A percentile compares a stretch with the other conserved stretches of the same genome.
These are phyloP conservation scores for Penicillium soppii DNA, from an alignment of 495 filamentous ascomycete genomes.

Conservation along the genomic window DNA sequence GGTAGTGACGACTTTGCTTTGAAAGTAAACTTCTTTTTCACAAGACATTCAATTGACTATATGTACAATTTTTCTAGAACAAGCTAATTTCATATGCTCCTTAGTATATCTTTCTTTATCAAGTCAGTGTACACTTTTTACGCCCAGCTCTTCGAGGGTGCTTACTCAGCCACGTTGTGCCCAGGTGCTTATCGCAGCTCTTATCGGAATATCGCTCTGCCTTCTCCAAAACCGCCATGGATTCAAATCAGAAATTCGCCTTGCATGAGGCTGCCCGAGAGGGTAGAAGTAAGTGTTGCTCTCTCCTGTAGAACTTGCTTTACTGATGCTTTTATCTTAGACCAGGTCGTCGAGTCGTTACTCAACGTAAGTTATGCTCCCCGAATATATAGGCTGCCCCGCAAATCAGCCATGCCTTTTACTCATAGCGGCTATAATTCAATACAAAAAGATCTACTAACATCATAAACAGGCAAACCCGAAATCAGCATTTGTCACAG, in stretches of 20 bases:
- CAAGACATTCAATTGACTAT: too few species aligned
- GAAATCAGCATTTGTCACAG: conserved; percentile 68
- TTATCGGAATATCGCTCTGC: conserved; percentile 17
- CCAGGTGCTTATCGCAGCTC: conserved; percentile 29
- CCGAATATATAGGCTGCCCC: conserved; percentile 21
- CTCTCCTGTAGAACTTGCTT: not conserved
- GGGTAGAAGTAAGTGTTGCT: conserved; percentile 66
- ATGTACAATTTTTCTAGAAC: too few species aligned
- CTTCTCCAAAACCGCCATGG: conserved; percentile 31
- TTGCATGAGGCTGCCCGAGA: conserved; percentile 89
- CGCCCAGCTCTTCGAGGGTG: not conserved
- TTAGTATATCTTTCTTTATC: not conserved
- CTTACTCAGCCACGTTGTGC: conserved; percentile 10
- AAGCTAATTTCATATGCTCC: not conserved
- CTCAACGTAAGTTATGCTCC: conserved; percentile 56
- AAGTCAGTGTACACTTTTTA: too few species aligned
- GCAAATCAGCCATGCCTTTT: conserved; percentile 24
- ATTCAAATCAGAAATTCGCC: conserved; percentile 58
- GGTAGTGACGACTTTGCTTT: not conserved
- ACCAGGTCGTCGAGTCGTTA: conserved; percentile 69
- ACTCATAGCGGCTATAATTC: not conserved
- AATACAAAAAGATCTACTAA: not conserved
- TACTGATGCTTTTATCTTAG: conserved; percentile 37
- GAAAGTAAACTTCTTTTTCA: too few species aligned
- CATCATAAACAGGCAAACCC: conserved; percentile 63